These are phyloP conservation scores for Sophora flavescens DNA, from an alignment of 306 rosid species.

Conservation along the genomic window DNA sequence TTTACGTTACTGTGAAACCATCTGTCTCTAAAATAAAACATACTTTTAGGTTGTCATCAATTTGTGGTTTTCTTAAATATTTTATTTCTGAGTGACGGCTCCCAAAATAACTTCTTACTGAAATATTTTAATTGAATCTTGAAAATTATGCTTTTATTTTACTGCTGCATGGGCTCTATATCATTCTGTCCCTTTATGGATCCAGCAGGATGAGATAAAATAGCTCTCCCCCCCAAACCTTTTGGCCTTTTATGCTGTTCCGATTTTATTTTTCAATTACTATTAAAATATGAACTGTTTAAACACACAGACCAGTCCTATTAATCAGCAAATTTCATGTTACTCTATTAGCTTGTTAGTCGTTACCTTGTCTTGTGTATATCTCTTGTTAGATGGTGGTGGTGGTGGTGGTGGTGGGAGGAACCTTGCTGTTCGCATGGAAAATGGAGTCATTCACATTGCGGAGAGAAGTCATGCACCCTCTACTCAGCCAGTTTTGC, in stretches of 20 bases:
- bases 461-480: conserved; percentile 56
- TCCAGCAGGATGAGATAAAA: neutral
- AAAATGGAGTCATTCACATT: conserved; percentile 61
- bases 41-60: neutral
- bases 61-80: conserved; percentile 3
- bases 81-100: neutral
- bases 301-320: neutral
- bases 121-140: conserved; percentile 16
- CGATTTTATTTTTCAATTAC: conserved; percentile 25
- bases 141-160: conserved; percentile 12
- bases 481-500: conserved; percentile 50
- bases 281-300: neutral
- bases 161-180: conserved; percentile 26
- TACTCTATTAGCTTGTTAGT: conserved; percentile 17
- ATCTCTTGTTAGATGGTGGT: conserved; percentile 59
- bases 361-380: conserved; percentile 38
- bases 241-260: conserved; percentile 23
- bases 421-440: conserved; percentile 60
- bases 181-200: conserved; percentile 14
- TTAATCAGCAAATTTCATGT: conserved; percentile 2
- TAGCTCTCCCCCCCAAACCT: neutral
- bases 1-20: conserved; percentile 27
- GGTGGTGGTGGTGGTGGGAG: conserved; percentile 66
- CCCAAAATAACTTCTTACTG: neutral
- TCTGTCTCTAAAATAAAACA: neutral